Evolutionary conservation across 352 stramenopile species (phyloP).

Genomic region (Globisporangium lucens): DNA sequence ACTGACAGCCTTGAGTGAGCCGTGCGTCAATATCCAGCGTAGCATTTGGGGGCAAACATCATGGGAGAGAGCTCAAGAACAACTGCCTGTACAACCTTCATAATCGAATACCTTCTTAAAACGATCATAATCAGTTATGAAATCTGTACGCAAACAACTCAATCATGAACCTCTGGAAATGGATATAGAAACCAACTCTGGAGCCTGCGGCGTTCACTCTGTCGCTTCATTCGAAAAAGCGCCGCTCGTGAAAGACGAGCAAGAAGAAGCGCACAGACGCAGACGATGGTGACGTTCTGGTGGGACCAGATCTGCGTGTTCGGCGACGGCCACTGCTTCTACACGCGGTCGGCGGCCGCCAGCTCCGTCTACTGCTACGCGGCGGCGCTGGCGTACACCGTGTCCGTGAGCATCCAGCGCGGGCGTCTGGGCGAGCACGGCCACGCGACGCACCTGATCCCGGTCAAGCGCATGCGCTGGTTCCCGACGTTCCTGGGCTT

Average conservation of each 20-base stretch:
- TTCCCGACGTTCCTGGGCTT: constrained; percentile 79
- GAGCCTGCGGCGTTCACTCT: neutral
- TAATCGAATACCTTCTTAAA: neutral
- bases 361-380: constrained; percentile 69
- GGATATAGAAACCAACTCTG: neutral
- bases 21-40: no score
- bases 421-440: constrained; percentile 68
- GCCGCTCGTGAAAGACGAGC: neutral
- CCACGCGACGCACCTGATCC: constrained; percentile 76
- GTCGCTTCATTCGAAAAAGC: neutral
- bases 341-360: constrained; percentile 63
- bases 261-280: neutral
- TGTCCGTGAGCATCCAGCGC: constrained; percentile 74
- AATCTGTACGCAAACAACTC: neutral
- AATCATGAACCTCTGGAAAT: neutral
- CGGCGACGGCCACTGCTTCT: constrained; percentile 72
- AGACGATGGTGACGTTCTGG: constrained; percentile 2
- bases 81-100: neutral
- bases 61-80: no score
- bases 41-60: no score
- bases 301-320: constrained; percentile 64
- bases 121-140: neutral
- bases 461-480: constrained; percentile 81
- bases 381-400: constrained; percentile 58
- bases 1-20: no score